Conservation (phyloP, 2,329 filamentous ascomycete species). For the Paramyrothecium sp. region DNA sequence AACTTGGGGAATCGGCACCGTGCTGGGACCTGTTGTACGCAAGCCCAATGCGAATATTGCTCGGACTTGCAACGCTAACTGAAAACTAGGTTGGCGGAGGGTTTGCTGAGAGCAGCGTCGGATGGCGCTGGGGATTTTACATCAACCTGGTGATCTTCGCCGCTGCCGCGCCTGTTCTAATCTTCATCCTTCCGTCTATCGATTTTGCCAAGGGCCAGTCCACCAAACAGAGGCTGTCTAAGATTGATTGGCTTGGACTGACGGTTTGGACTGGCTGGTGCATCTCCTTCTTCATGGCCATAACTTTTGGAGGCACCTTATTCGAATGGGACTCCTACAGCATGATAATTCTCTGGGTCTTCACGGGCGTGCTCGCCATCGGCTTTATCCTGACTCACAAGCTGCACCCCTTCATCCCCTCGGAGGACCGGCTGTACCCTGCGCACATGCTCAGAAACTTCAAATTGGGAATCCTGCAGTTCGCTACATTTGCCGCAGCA, state of each 20-base stretch:
- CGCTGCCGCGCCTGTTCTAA: conserved; percentile 18
- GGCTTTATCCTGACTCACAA: conserved; percentile 32
- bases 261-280: conserved; percentile 37
- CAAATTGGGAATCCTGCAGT: conserved; percentile 35
- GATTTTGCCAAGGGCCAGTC: conserved; percentile 13
- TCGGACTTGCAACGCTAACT: not conserved
- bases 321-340: conserved; percentile 43
- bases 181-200: conserved; percentile 21
- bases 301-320: conserved; percentile 44
- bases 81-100: conserved; percentile 32
- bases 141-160: conserved; percentile 49
- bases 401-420: not conserved
- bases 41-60: not conserved
- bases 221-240: conserved; percentile 21
- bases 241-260: conserved; percentile 43
- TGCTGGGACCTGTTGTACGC: conserved; percentile 33
- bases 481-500: conserved; percentile 30
- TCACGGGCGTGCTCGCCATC: conserved; percentile 42
- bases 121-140: conserved; percentile 44
- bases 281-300: conserved; percentile 38
- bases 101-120: conserved; percentile 32
- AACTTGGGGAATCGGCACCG: conserved; percentile 36
- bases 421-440: conserved; percentile 35
- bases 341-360: conserved; percentile 14
- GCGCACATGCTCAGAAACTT: conserved; percentile 31